phyloP scores from a whole-genome alignment of 306 rosid species.

The Prunus mongolica region DNA sequence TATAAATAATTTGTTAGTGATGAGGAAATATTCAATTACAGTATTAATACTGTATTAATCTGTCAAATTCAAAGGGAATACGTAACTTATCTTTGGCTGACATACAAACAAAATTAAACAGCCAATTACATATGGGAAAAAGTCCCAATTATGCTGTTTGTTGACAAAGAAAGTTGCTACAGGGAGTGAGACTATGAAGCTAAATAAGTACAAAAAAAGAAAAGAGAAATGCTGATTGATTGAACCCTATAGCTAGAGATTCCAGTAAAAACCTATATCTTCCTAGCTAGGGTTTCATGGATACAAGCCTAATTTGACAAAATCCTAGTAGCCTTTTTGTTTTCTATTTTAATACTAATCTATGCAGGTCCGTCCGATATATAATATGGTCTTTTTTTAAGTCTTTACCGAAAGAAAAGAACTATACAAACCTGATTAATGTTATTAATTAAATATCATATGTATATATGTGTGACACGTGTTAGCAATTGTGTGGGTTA shows the following conservation, averaged over 20 bases:
- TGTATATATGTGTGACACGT: too few relatives aligned
- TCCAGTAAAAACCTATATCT: neutral
- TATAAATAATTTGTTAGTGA: neutral
- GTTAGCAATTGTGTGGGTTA: too few relatives aligned
- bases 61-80: too few relatives aligned
- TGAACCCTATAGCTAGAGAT: neutral
- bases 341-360: slow-evolving; percentile 10
- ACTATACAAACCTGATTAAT: too few relatives aligned
- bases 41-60: neutral
- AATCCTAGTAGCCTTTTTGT: slow-evolving; percentile 31
- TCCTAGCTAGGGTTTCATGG: slow-evolving; percentile 9
- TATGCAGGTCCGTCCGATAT: neutral
- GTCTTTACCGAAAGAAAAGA: neutral
- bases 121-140: neutral
- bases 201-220: neutral
- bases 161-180: too few relatives aligned
- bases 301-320: slow-evolving; percentile 34
- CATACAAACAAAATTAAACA: too few relatives aligned
- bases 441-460: too few relatives aligned
- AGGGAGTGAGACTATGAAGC: too few relatives aligned
- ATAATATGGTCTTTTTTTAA: neutral
- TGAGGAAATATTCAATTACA: neutral
- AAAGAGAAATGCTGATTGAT: neutral
- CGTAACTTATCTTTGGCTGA: too few relatives aligned
- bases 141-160: too few relatives aligned